These are phyloP conservation scores for Leptographium flavum DNA, from an alignment of 2,329 filamentous ascomycete genomes.

Conservation along the genomic window DNA sequence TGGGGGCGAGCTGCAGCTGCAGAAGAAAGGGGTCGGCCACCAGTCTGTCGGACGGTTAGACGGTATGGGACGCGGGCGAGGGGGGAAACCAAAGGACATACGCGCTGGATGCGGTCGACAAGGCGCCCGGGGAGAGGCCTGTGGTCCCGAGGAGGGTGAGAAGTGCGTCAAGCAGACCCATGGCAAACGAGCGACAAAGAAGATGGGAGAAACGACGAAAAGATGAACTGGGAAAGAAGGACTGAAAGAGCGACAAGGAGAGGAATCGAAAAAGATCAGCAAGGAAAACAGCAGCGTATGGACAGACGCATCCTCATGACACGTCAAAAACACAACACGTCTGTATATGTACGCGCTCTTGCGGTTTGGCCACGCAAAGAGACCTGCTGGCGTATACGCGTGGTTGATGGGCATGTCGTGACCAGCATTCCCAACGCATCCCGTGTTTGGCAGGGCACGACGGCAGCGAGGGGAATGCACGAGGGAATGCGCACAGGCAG, in stretches of 20 bases:
- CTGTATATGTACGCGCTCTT: too few species aligned
- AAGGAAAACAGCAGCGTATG: background rate
- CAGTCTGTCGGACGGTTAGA: background rate
- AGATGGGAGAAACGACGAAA: background rate
- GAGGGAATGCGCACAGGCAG: too few species aligned
- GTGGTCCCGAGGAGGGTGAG: background rate
- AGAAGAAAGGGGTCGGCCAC: background rate
- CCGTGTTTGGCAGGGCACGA: too few species aligned
- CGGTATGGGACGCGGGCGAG: too few species aligned
- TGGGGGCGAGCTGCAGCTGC: background rate
- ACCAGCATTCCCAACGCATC: too few species aligned
- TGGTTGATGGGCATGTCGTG: too few species aligned
- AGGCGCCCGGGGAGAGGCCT: background rate
- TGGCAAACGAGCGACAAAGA: background rate
- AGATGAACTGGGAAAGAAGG: background rate
- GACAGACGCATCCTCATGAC: too few species aligned
- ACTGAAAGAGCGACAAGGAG: background rate
- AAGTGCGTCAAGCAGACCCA: background rate
- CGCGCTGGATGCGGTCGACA: background rate
- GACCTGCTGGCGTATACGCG: too few species aligned
- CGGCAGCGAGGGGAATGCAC: too few species aligned
- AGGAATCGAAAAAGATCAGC: background rate
- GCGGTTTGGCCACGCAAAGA: too few species aligned
- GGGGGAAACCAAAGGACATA: background rate
- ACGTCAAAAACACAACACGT: too few species aligned